These are phyloP conservation scores for Ailanthus altissimus DNA, from an alignment of 345 rosid genomes.

Conservation along the genomic window DNA sequence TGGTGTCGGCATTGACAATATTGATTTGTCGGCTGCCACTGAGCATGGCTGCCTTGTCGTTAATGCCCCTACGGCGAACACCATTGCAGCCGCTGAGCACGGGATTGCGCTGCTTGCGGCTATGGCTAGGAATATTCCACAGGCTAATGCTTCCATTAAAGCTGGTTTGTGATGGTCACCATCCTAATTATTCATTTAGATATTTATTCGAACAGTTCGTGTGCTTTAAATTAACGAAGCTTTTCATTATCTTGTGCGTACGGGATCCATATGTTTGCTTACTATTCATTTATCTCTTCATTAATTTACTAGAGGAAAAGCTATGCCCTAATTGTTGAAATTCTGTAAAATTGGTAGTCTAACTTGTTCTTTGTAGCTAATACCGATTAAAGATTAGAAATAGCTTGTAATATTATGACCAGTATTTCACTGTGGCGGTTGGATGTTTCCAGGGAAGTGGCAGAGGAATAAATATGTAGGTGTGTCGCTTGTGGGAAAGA, in stretches of 20 bases:
- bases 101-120: conserved; percentile 44
- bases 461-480: conserved; percentile 39
- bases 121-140: conserved; percentile 47
- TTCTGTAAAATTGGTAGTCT: not conserved
- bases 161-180: conserved; percentile 32
- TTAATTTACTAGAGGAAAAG: not conserved
- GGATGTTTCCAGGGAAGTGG: conserved; percentile 35
- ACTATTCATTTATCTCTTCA: not conserved
- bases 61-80: conserved; percentile 51
- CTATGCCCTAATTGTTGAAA: not conserved
- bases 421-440: not conserved
- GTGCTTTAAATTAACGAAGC: not conserved
- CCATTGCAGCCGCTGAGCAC: conserved; percentile 52
- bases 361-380: not conserved
- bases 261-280: not conserved
- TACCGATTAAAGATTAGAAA: not conserved
- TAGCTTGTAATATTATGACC: not conserved
- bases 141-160: conserved; percentile 51
- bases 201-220: conserved; percentile 2
- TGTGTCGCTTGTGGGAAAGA: conserved; percentile 46
- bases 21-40: conserved; percentile 48
- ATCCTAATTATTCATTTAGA: not conserved
- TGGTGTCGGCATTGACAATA: conserved; percentile 54
- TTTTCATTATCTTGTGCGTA: not conserved
- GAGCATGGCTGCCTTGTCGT: conserved; percentile 51